A percentile compares a stretch with the other conserved stretches of the same genome.
Evolutionary conservation across 2,329 filamentous ascomycete genomes (phyloP).

Genomic region (Coniosporium tulheliwenetii): DNA sequence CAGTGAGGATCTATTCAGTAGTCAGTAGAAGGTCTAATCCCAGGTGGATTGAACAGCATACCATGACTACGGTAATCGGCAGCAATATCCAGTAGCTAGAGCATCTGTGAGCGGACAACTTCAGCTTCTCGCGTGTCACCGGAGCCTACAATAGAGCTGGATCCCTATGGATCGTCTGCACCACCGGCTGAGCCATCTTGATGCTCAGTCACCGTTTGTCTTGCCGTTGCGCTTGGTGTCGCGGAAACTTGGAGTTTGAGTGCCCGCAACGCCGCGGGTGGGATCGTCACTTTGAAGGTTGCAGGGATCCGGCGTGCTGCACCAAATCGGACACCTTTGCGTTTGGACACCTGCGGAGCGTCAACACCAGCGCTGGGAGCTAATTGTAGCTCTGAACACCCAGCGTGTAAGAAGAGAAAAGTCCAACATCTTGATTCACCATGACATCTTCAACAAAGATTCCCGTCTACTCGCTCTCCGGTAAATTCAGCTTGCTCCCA

Average conservation of each 20-base stretch:
- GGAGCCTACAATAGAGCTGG: constrained; percentile 79
- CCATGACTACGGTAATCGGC: constrained; percentile 95
- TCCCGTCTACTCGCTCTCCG: constrained; percentile 50
- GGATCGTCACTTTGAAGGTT: neutral
- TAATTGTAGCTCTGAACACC: neutral
- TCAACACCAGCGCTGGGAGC: neutral
- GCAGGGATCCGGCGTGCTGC: neutral
- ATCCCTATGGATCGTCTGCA: constrained; percentile 96
- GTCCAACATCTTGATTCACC: neutral
- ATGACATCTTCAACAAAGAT: constrained; percentile 35
- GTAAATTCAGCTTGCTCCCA: constrained; percentile 19
- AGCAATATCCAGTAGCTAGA: constrained; percentile 95
- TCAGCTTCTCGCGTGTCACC: constrained; percentile 2
- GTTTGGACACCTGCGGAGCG: neutral
- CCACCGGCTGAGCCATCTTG: constrained; percentile 67
- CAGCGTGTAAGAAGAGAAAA: no score
- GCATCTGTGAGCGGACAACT: constrained; percentile 8
- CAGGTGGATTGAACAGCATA: constrained; percentile 18
- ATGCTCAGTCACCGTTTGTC: neutral
- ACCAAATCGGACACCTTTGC: neutral
- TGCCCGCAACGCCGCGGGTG: neutral
- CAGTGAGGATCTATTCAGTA: constrained; percentile 59
- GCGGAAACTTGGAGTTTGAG: neutral
- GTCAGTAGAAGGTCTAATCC: constrained; percentile 4
- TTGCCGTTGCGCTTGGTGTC: neutral